Evolutionary conservation across 73 alveolate species (phyloP).

Genomic region (Tetrahymena elliotti): DNA sequence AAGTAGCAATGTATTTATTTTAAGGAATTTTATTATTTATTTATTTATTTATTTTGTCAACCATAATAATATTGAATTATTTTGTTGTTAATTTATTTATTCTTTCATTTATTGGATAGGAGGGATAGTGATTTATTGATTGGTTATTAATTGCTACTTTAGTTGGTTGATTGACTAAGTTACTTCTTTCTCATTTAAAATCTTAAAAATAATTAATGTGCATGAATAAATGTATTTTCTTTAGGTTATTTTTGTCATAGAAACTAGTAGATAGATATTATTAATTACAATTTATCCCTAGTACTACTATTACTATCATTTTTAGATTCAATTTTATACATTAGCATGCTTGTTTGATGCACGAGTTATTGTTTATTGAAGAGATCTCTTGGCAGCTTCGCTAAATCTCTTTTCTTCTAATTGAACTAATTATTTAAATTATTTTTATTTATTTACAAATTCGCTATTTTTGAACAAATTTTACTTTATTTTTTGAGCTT

Average conservation of each 20-base stretch:
- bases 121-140: too few species aligned
- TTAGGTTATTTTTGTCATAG: neutral
- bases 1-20: neutral
- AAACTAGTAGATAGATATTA: neutral
- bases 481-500: conserved; percentile 77
- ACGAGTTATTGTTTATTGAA: conserved; percentile 62
- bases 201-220: neutral
- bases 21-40: too few species aligned
- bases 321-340: neutral
- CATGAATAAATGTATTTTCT: neutral
- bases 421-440: conserved; percentile 37
- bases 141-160: neutral
- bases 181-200: neutral
- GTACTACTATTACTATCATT: neutral
- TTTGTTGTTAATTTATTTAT: too few species aligned
- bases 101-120: too few species aligned
- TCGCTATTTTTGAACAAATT: neutral
- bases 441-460: neutral
- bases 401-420: conserved; percentile 94
- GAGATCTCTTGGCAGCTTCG: conserved; percentile 92
- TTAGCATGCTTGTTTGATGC: conserved; percentile 39
- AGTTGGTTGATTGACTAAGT: neutral
- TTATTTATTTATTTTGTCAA: too few species aligned
- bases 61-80: too few species aligned
- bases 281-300: neutral